Evolutionary conservation across 2,329 filamentous ascomycete species (phyloP), one percentile per base, ranked within the genome.

Genomic region (Colletotrichum cereale): DNA sequence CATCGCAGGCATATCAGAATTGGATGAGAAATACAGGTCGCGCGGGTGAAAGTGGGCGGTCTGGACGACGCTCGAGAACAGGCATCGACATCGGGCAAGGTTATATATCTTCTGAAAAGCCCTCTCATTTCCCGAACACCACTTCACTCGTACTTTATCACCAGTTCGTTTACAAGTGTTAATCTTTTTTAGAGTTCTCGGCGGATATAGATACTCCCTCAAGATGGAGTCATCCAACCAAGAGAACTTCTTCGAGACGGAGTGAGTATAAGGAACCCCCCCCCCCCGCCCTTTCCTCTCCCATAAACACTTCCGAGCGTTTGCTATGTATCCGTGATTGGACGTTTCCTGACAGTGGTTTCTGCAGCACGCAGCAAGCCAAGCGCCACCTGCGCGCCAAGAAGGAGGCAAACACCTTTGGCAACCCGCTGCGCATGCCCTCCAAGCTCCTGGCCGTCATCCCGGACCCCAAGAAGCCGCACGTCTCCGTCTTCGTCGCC

Each of bases 181-280:
- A 14, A 14, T 62, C 31, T 8, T 21, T n/a, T n/a, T 38, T 38
- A 29, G n/a, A 67, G 34, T 50, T 29, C 18, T 24, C n/a, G n/a
- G 42, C 38, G 24, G 44, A 47, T 8, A 47, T 47, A 61, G n/a
- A 66, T 42, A 68, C 36, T 71, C 73, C 68, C 71, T 73, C 73
- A 91, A 89, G 85, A 92, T 93, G 80, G 88, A 90, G 74, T 92
- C 93, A 36, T 87, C 89, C 62, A 89, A 97, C 78, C 88, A 91
- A 62, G 91, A 92, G 38, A 90, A 96, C 79, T 98, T 97, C 85
- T 98, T 98, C 79, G 93, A 98, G 82, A 97, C 95, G 38, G 93
- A 95, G 94, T 96, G 84, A 82, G 91, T 80, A 31, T 29, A 62
- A 40, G 8, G 11, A 47, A 24, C 8, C 16, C 8, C 18, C 18